Evolutionary conservation across 2,329 filamentous ascomycete species (phyloP), one percentile per base, ranked within the genome.

Genomic region (Penicillium polonicum): DNA sequence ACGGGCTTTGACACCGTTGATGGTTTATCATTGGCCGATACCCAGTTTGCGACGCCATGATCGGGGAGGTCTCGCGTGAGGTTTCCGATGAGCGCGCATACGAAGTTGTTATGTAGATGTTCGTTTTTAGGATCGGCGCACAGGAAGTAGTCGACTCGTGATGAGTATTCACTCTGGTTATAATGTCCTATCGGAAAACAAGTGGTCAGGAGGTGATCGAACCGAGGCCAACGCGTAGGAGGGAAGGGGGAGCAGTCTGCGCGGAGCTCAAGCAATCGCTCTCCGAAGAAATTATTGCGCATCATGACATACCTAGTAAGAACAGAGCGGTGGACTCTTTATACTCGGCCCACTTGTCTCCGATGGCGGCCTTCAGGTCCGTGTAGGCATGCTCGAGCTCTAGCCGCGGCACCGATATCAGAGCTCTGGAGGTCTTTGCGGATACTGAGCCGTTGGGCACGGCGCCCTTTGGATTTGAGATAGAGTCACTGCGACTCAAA

Each of bases 331-430:
- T 76, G 5, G 82, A 77, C 54, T 83, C 80, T 69, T 86, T 86
- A 66, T 88, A 88, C 46, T 79, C 78, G 17, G 77, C 74, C 84
- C 84, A 88, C 63, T 82, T 77, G 57, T 86, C 83, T 58, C 81
- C 82, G 58, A 88, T 80, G 21, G 80, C 80, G 50, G 78, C 75
- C 68, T 87, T 87, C 53, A 88, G 76, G 59, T 84, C 81, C 10
- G 82, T 80, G 68, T 88, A 87, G 50, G 86, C 76, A 27, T 84
- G 83, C 68, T 88, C 85, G 51, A 86, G 74, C 64, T 88, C 85
- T 55, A 88, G 79, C 60, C 85, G 82, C 63, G 83, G 84, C 25
- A 83, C 80, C n/a, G 79, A 79, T 51, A 79, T 78, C 55, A 79
- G 70, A 29, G 78, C 74, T 65, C 82, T 82, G 51, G 78, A 78